phyloP scores from a whole-genome alignment of 345 rosid genomes.

The Salix exigua region DNA sequence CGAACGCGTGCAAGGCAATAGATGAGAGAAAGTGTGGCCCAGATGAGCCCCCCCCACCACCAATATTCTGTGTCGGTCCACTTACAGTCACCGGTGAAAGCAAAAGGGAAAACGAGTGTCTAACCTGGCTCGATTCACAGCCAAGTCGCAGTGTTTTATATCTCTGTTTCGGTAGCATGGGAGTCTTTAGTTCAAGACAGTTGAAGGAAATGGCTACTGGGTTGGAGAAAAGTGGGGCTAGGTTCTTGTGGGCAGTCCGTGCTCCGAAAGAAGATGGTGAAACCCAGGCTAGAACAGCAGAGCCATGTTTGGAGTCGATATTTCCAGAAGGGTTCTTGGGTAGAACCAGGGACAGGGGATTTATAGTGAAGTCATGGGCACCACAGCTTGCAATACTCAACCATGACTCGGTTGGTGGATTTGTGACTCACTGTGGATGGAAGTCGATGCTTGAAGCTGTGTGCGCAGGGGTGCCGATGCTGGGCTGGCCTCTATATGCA shows the following conservation, averaged over 20 bases:
- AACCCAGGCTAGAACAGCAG: not conserved
- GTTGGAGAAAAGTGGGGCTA: slow-evolving; percentile 32
- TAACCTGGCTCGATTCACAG: slow-evolving; percentile 38
- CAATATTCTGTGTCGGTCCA: slow-evolving; percentile 38
- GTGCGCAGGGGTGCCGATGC: slow-evolving; percentile 39
- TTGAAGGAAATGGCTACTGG: slow-evolving; percentile 40
- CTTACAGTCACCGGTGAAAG: not conserved
- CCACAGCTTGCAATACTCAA: slow-evolving; percentile 25
- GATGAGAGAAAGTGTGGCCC: slow-evolving; percentile 28
- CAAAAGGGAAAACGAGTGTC: slow-evolving; percentile 11
- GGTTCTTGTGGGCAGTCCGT: slow-evolving; percentile 47
- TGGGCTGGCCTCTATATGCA: slow-evolving; percentile 47
- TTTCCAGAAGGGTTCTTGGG: slow-evolving; percentile 42
- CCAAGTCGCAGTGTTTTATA: slow-evolving; percentile 33
- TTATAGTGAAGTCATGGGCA: slow-evolving; percentile 29
- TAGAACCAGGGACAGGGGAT: slow-evolving; percentile 27
- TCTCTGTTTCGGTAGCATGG: slow-evolving; percentile 42
- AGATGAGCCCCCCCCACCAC: slow-evolving; percentile 19
- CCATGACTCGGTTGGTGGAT: slow-evolving; percentile 32
- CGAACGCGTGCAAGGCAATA: slow-evolving; percentile 17
- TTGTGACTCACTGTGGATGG: slow-evolving; percentile 40
- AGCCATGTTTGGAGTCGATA: slow-evolving; percentile 3
- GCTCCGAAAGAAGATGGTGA: slow-evolving; percentile 16
- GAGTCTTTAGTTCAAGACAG: slow-evolving; percentile 26
- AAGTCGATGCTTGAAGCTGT: slow-evolving; percentile 41